Evolutionary conservation across 2,329 filamentous ascomycete genomes (phyloP).

Genomic region (Calonectria henricotiae): DNA sequence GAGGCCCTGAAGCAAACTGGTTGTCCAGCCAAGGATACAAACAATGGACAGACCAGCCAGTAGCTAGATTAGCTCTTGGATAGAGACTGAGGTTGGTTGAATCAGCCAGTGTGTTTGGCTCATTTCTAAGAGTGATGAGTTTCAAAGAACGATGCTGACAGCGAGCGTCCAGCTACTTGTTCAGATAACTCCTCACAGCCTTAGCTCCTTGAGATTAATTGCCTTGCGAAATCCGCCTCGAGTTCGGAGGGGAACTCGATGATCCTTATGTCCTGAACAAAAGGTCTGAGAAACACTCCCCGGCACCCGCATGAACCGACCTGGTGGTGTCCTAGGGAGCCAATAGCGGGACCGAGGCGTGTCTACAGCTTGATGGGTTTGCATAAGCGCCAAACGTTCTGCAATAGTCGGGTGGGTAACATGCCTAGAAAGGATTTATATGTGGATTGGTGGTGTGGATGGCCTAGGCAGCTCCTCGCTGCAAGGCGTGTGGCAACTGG

Average conservation of each 20-base stretch:
- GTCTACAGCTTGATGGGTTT: constrained; percentile 21
- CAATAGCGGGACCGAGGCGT: constrained; percentile 7
- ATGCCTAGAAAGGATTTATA: background rate
- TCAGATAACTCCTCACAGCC: background rate
- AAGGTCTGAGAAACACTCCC: background rate
- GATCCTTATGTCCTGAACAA: constrained; percentile 14
- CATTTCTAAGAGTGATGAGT: constrained; percentile 1
- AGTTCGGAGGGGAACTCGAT: background rate
- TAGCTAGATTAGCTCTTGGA: background rate
- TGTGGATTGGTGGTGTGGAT: constrained; percentile 23
- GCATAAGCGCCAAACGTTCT: constrained; percentile 17
- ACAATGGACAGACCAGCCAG: background rate
- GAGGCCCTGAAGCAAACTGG: background rate
- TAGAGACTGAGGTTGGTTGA: background rate
- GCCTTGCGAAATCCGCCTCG: background rate
- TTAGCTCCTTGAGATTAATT: background rate
- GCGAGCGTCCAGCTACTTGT: constrained; percentile 6
- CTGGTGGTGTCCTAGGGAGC: constrained; percentile 3
- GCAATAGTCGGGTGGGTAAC: constrained; percentile 18
- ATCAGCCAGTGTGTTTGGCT: background rate
- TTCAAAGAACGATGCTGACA: background rate
- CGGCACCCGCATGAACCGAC: background rate
- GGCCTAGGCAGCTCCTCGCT: constrained; percentile 18
- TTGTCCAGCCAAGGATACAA: background rate
- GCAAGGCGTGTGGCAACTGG: background rate